phyloP scores from a whole-genome alignment of 805 yeast species.

The Ogataea methanolica region DNA sequence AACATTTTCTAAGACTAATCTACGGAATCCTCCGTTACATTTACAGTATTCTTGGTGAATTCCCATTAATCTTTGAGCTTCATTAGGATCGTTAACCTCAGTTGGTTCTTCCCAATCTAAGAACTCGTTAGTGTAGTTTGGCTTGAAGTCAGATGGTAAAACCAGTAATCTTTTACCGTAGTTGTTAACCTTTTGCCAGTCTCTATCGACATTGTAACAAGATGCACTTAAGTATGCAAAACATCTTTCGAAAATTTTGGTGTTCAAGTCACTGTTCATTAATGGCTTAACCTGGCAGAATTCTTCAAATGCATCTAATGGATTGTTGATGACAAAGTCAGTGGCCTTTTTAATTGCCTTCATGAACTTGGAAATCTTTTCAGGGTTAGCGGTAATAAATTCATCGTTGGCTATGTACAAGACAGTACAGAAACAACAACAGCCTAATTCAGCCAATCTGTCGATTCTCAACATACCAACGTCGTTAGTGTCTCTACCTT shows the following conservation, averaged over 20 bases:
- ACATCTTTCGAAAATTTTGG: constrained; percentile 47
- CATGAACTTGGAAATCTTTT: constrained; percentile 40
- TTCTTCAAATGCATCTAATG: constrained; percentile 42
- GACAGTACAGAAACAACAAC: constrained; percentile 56
- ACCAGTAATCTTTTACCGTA: constrained; percentile 52
- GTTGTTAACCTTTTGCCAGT: constrained; percentile 52
- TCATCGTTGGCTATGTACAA: constrained; percentile 49
- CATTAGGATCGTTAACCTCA: constrained; percentile 42
- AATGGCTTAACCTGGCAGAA: constrained; percentile 45
- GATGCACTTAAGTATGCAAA: constrained; percentile 52
- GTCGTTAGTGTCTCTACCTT: constrained; percentile 40
- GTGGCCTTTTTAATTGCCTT: constrained; percentile 48
- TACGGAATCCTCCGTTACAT: constrained; percentile 44
- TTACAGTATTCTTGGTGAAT: constrained; percentile 43
- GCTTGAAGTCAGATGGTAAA: constrained; percentile 42
- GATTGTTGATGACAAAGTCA: constrained; percentile 40
- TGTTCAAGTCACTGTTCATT: constrained; percentile 36
- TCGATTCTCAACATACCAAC: constrained; percentile 56
- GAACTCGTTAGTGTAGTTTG: constrained; percentile 49
- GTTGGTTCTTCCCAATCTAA: constrained; percentile 46
- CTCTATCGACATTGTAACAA: constrained; percentile 49
- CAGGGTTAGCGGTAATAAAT: constrained; percentile 43
- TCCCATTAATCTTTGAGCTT: constrained; percentile 45
- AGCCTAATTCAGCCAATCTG: constrained; percentile 50
- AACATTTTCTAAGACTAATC: constrained; percentile 30